Evolutionary conservation across 305 asterid genomes (phyloP), one percentile per base, ranked within the genome.

Genomic region (Rubia tinctorum): DNA sequence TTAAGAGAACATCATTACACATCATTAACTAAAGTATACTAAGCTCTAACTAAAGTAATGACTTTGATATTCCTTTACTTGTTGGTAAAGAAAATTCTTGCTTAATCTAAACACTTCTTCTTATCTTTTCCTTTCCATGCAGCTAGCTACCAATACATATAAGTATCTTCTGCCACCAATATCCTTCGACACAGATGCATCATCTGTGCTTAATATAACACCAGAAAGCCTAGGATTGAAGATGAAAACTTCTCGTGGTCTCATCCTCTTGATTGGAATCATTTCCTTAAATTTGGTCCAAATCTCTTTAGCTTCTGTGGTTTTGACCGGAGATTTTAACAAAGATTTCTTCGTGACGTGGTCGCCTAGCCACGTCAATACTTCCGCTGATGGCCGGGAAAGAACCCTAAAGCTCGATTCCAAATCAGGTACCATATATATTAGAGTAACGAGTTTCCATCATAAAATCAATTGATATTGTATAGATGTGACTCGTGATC

Each of bases 251-350:
- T 27, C 27, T 68, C 49, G 30, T 37, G 25, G 39, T 34, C 22
- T 69, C 61, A 39, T 77, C 58, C 37, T 80, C 71, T 51, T 75
- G 44, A 40, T 78, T 12, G 78, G 64, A 7, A 25, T 77, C 75
- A 43, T 80, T 15, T 68, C 65, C 2, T 9, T 76, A 15, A 55
- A 67, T 17, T 72, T 75, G 62, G 23, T 74, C 58, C 81, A 51
- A 51, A 75, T 59, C 61, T 81, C 92, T 30, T 37, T 78, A 69
- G 92, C 86, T 69, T 85, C 94, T 27, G 86, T 87, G 17, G 88
- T 93, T 77, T 91, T 96, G 0, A 83, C 96, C 0, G 97, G 97
- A 42, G 97, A 94, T 83, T 94, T 88, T 20, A 94, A 86, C 88
- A 84, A 79, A 75, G 99, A 90, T 83, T 94, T 91, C 88, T 78